These are phyloP conservation scores for Musa balbisiana DNA, from an alignment of 202 grass and related monocot species.

Conservation along the genomic window DNA sequence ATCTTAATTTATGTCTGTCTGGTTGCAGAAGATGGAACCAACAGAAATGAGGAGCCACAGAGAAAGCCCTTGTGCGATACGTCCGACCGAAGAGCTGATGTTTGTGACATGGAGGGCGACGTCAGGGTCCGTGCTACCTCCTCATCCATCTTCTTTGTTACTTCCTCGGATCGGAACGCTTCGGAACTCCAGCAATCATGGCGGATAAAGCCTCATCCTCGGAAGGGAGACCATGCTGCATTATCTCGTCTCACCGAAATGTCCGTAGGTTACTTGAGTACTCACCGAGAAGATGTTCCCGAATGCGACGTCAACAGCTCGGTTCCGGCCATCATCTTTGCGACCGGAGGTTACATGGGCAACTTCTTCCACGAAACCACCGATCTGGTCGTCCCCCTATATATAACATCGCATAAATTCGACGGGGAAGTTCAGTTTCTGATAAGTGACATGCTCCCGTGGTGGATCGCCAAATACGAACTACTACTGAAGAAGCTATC, in stretches of 20 bases:
- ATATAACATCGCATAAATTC: conserved; percentile 43
- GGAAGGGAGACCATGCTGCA: conserved; percentile 48
- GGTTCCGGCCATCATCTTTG: conserved; percentile 57
- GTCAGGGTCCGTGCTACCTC: conserved; percentile 36
- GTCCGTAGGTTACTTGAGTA: conserved; percentile 18
- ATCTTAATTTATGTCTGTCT: background rate
- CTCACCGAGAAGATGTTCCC: background rate
- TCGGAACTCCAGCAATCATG: background rate
- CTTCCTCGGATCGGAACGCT: background rate
- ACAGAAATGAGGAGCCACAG: background rate
- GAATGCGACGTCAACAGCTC: conserved; percentile 35
- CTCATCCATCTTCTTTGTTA: conserved; percentile 6
- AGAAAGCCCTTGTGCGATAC: conserved; percentile 14
- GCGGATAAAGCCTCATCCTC: conserved; percentile 47
- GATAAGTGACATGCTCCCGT: conserved; percentile 8
- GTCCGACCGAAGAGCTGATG: conserved; percentile 31
- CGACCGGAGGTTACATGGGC: conserved; percentile 43
- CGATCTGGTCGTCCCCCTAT: conserved; percentile 61
- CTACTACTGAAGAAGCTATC: conserved; percentile 6
- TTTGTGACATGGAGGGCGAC: conserved; percentile 51
- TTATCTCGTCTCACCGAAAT: conserved; percentile 43
- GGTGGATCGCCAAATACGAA: conserved; percentile 14
- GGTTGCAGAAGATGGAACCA: background rate
- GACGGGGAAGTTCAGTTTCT: conserved; percentile 19
- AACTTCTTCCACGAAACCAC: conserved; percentile 84